A percentile compares a stretch with the other conserved stretches of the same genome.
Evolutionary conservation across 805 yeast species (phyloP).

Genomic region (Barnettozyma botsteinii): DNA sequence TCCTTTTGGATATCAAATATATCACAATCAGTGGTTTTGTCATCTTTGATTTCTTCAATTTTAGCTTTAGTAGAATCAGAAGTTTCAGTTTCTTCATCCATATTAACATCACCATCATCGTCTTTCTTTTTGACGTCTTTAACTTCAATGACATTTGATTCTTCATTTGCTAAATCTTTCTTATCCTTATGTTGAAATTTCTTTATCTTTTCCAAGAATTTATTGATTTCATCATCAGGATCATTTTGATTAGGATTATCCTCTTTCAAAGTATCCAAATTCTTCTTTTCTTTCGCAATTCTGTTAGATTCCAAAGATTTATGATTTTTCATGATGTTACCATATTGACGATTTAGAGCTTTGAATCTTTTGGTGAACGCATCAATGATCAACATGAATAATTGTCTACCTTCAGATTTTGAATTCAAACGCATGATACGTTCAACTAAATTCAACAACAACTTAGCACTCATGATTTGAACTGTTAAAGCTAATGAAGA

Average conservation of each 20-base stretch:
- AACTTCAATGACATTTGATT: background rate
- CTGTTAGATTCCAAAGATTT: conserved; percentile 42
- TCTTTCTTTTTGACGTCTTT: conserved; percentile 11
- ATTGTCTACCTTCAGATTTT: conserved; percentile 67
- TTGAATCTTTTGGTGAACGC: conserved; percentile 81
- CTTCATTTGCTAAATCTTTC: conserved; percentile 1
- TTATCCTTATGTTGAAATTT: conserved; percentile 7
- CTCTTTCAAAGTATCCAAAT: conserved; percentile 27
- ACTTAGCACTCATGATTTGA: conserved; percentile 94
- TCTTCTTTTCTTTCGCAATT: conserved; percentile 38
- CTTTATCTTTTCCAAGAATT: conserved; percentile 24
- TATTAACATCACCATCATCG: conserved; percentile 27
- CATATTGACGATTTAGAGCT: conserved; percentile 66
- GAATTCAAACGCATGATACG: conserved; percentile 77
- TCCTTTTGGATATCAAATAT: conserved; percentile 41
- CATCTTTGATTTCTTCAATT: conserved; percentile 11
- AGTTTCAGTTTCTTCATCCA: conserved; percentile 17
- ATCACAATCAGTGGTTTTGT: conserved; percentile 25
- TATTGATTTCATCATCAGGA: conserved; percentile 33
- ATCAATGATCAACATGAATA: conserved; percentile 80
- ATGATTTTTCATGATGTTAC: conserved; percentile 58
- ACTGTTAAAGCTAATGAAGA: conserved; percentile 79
- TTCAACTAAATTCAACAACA: conserved; percentile 82
- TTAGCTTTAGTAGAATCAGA: background rate
- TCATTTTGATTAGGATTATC: conserved; percentile 29